Evolutionary conservation across 2,329 filamentous ascomycete species (phyloP), one percentile per base, ranked within the genome.

Genomic region (Alternaria novae-zelandiae): DNA sequence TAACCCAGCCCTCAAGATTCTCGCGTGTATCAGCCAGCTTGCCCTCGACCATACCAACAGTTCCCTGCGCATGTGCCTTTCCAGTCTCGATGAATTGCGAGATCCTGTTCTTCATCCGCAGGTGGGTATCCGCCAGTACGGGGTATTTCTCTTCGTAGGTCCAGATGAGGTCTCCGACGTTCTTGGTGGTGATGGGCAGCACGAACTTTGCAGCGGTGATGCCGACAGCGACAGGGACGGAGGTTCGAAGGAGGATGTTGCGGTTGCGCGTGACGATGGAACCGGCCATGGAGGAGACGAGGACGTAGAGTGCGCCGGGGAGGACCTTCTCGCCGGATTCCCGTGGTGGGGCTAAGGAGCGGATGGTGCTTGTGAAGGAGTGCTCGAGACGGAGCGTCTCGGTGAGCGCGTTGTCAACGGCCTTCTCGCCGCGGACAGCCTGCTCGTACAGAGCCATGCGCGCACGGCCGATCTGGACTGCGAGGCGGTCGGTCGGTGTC

Each of bases 261-360:
- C 95, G 90, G 85, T 97, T 96, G 67, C 95, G 89, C 59, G 92
- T 89, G 59, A 97, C 85, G 79, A 99, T 98, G 81, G 89, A 94
- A 72, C 95, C 96, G 36, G 96, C 93, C 94, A 99, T 97, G 74
- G 93, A 90, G 45, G 94, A 91, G 51, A 99, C 94, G 28, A 97
- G 87, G 50, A 98, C 94, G 83, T 98, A 98, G 71, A 98, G 89
- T 63, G 89, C 86, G 25, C 95, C 95, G 32, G 96, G 96, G 82
- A 98, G 90, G 60, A 99, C 87, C 78, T 90, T 89, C 85, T 99
- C 96, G 79, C 92, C 92, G 64, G 89, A 92, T 82, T 95, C 91
- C 74, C 90, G 90, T 41, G 94, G 86, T 28, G 96, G 96, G 20
- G 94, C 96, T 43, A 99, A 87, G 21, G 91, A 94, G 63, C 94